Evolutionary conservation across 257 asterid species (phyloP).

Genomic region (Handroanthus guayacan): DNA sequence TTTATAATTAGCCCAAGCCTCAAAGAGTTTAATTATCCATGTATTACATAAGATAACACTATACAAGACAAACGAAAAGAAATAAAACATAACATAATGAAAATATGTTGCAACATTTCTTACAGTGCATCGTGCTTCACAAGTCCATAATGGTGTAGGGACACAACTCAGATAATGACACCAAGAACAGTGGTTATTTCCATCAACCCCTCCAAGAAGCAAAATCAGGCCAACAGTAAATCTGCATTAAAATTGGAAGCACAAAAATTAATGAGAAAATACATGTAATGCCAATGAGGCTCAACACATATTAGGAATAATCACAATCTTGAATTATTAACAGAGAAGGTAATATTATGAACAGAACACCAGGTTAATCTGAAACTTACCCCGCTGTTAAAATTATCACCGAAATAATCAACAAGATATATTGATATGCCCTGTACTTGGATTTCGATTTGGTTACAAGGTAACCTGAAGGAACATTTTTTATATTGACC

Average conservation of each 20-base stretch:
- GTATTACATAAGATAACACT: neutral
- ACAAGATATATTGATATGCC: constrained; percentile 58
- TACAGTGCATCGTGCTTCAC: constrained; percentile 81
- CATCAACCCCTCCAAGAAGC: constrained; percentile 68
- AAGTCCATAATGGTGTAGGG: constrained; percentile 86
- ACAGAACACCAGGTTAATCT: neutral
- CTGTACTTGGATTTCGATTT: constrained; percentile 73
- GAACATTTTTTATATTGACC: constrained; percentile 48
- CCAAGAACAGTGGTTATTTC: constrained; percentile 86
- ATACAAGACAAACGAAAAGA: neutral
- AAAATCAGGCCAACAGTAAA: constrained; percentile 49
- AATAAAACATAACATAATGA: neutral
- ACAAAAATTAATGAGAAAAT: neutral
- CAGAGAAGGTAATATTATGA: neutral
- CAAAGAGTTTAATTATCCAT: too few species aligned
- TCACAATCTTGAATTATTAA: neutral
- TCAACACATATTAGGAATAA: too few species aligned
- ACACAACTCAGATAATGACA: constrained; percentile 87
- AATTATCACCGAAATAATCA: constrained; percentile 48
- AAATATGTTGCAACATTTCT: neutral
- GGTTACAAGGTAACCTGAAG: constrained; percentile 42
- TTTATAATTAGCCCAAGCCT: too few species aligned
- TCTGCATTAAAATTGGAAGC: constrained; percentile 41
- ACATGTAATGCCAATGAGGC: too few species aligned
- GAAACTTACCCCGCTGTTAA: constrained; percentile 57